Evolutionary conservation across 805 yeast species (phyloP), one percentile per base, ranked within the genome.

Genomic region (Yarrowia sp.): DNA sequence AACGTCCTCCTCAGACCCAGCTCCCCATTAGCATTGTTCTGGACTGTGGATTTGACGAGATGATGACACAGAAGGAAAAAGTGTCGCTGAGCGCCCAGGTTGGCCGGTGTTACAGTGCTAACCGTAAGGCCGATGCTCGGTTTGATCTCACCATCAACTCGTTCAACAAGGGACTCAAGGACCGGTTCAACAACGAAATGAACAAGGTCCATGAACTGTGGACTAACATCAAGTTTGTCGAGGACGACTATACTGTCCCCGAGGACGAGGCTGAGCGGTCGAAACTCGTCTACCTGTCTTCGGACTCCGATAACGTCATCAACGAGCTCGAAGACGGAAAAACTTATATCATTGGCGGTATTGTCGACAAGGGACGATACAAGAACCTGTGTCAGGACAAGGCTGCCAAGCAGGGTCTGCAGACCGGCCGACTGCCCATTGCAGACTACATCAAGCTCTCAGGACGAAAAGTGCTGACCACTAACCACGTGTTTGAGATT

Each of bases 311-410:
- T 9, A 89, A 89, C 8, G 85, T 82, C 26, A 74, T 95, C 43
- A 86, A 84, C 11, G 85, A 81, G 35, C 80, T 94, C 67, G 87
- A 88, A 70, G 85, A 87, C 5, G 90, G 89, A 2, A 81, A 83
- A 76, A 90, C 96, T 0, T 94, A 94, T 73, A 86, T 94, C 52
- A 87, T 94, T 63, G 99, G 99, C 10, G 99, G 98, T 0, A 94
- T 94, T 69, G 98, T 94, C 2, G 99, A 94, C 77, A 94, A 94
- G 77, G 96, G 96, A 70, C 85, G 98, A 73, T 89, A 92, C 79
- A 91, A 91, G 78, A 82, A 83, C 71, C 78, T 94, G 42, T 94
- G 99, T 77, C 82, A 86, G 59, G 84, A 89, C 71, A 95, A 93
- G 77, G 98, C 98, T 0, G 83, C 87, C 72, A 79, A 82, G 69